These are phyloP conservation scores for Leccinum imitatum DNA, from an alignment of 768 basidiomycete species.

Conservation along the genomic window DNA sequence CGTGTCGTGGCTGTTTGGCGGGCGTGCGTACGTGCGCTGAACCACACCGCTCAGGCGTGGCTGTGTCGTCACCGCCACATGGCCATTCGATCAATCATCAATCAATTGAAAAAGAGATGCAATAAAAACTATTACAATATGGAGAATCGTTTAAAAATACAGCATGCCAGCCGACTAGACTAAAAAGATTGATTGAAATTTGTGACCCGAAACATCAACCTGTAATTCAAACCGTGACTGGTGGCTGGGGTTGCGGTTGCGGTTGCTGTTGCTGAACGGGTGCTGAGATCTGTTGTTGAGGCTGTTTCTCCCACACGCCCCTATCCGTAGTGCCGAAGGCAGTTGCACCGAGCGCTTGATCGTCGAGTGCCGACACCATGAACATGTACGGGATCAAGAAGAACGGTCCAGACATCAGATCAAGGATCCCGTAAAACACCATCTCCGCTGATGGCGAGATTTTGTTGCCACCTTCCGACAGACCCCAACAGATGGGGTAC, in stretches of 20 bases:
- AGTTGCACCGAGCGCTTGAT: not conserved
- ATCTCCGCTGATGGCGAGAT: slow-evolving; percentile 53
- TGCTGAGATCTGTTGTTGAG: not conserved
- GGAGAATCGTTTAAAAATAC: not conserved
- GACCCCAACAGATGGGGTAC: slow-evolving; percentile 60
- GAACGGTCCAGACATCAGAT: slow-evolving; percentile 38
- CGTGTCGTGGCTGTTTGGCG: slow-evolving; percentile 2
- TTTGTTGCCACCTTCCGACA: slow-evolving; percentile 50
- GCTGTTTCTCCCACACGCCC: slow-evolving; percentile 2
- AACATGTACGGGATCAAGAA: slow-evolving; percentile 37
- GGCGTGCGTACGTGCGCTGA: slow-evolving; percentile 5
- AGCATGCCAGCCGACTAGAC: not conserved
- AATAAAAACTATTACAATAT: not conserved
- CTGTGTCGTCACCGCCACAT: slow-evolving; percentile 12
- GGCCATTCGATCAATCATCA: not conserved
- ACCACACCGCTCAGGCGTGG: slow-evolving; percentile 17
- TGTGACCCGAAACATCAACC: not conserved
- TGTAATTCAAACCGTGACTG: not conserved
- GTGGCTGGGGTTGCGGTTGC: not conserved
- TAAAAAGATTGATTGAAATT: not conserved
- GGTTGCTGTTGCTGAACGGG: no score
- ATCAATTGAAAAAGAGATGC: not conserved
- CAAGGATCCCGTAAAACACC: slow-evolving; percentile 53
- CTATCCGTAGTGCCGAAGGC: slow-evolving; percentile 9
- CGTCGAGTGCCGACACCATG: not conserved